Evolutionary conservation across 2,329 filamentous ascomycete species (phyloP).

Genomic region (Colletotrichum ledebouriae): DNA sequence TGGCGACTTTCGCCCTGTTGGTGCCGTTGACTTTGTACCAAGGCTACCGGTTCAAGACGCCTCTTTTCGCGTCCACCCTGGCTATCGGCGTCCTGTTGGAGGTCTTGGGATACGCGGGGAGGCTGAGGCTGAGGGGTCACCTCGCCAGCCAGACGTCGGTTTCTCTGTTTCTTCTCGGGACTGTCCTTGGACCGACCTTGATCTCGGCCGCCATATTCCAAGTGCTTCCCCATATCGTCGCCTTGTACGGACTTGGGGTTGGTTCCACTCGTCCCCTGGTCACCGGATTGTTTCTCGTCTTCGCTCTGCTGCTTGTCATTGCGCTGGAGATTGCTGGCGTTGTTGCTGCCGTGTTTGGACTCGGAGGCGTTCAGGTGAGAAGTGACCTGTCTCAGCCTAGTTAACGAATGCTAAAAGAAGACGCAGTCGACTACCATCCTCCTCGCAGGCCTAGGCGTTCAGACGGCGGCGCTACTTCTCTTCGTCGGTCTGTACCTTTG

Average conservation of each 20-base stretch:
- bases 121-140: conserved; percentile 56
- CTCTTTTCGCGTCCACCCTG: conserved; percentile 57
- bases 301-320: conserved; percentile 51
- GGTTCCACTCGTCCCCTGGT: conserved; percentile 53
- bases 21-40: conserved; percentile 54
- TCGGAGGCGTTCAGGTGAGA: conserved; percentile 41
- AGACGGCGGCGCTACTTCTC: conserved; percentile 55
- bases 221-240: conserved; percentile 60
- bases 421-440: conserved; percentile 55
- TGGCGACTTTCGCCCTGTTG: conserved; percentile 56
- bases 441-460: conserved; percentile 60
- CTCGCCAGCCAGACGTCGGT: conserved; percentile 54
- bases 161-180: conserved; percentile 61
- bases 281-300: conserved; percentile 52
- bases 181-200: conserved; percentile 61
- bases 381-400: not conserved
- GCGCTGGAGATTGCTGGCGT: conserved; percentile 46
- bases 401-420: not conserved
- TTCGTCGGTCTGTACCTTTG: conserved; percentile 56
- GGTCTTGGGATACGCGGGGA: conserved; percentile 61
- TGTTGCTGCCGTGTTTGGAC: conserved; percentile 54
- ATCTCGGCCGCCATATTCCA: conserved; percentile 60
- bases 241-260: conserved; percentile 60
- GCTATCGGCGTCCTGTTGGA: conserved; percentile 59
- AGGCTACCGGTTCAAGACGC: conserved; percentile 56